Conservation (phyloP, 352 stramenopile species). For the Globisporangium cederbergense region DNA sequence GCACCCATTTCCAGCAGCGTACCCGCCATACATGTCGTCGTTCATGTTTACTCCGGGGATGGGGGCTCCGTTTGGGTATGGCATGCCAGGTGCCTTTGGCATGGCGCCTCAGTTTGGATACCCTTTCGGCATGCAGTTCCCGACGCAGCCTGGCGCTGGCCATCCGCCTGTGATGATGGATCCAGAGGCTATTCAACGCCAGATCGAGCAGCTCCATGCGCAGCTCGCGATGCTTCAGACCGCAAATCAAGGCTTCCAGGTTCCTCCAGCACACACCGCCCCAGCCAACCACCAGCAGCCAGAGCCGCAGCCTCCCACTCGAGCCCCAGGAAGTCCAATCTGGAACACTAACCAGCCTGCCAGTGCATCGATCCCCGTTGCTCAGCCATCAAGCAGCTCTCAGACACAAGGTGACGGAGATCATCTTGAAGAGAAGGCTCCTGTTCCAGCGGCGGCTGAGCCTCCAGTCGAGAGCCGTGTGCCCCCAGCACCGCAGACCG, state of each 20-base stretch:
- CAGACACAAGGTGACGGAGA: conserved; percentile 14
- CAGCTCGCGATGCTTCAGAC: conserved; percentile 50
- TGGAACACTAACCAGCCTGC: not conserved
- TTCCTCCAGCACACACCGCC: conserved; percentile 6
- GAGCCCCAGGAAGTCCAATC: not conserved
- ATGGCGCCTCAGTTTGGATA: conserved; percentile 44
- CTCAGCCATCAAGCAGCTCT: not conserved
- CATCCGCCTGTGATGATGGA: conserved; percentile 30
- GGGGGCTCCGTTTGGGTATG: conserved; percentile 47
- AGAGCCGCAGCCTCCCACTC: not conserved
- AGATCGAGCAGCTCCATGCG: conserved; percentile 49
- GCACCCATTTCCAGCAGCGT: conserved; percentile 38
- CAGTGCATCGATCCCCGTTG: not conserved
- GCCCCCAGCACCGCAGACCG: conserved; percentile 32
- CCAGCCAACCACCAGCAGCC: conserved; percentile 11
- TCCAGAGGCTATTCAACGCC: conserved; percentile 40
- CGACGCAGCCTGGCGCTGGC: conserved; percentile 22
- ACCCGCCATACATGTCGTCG: conserved; percentile 50
- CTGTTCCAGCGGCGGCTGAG: conserved; percentile 15
- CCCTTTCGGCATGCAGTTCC: conserved; percentile 34
- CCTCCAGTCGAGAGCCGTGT: conserved; percentile 32
- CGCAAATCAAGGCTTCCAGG: conserved; percentile 12
- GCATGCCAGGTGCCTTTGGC: conserved; percentile 51
- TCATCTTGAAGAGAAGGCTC: conserved; percentile 39
- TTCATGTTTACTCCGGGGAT: conserved; percentile 57